These are phyloP conservation scores for Phoma sp. DNA, from an alignment of 2,329 filamentous ascomycete species.

Conservation along the genomic window DNA sequence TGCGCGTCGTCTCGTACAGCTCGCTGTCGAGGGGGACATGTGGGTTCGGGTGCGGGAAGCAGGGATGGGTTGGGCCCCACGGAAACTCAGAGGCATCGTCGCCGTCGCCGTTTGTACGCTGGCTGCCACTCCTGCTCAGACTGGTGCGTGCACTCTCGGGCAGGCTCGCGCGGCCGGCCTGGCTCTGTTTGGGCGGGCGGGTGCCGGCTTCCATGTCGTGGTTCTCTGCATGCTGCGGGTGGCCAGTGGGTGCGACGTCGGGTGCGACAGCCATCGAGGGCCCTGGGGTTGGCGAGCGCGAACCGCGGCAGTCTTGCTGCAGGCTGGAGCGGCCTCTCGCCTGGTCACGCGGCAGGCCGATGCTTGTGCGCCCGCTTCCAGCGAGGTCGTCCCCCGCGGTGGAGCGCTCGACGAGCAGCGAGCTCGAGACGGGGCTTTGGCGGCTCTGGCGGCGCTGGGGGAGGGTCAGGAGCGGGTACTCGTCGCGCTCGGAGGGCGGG, in stretches of 20 bases:
- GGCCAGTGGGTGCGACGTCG: slow-evolving; percentile 21
- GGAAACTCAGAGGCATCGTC: slow-evolving; percentile 64
- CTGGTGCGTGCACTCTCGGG: slow-evolving; percentile 38
- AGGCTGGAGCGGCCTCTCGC: slow-evolving; percentile 30
- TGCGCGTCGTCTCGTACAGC: slow-evolving; percentile 78
- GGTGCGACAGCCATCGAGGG: slow-evolving; percentile 36
- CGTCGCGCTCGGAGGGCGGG: slow-evolving; percentile 52
- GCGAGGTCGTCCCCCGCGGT: slow-evolving; percentile 49
- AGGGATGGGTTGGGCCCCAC: slow-evolving; percentile 94
- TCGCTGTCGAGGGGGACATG: slow-evolving; percentile 81
- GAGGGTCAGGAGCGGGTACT: slow-evolving; percentile 63
- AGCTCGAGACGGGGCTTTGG: slow-evolving; percentile 50
- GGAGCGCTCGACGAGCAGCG: slow-evolving; percentile 47
- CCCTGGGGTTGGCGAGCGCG: slow-evolving; percentile 34
- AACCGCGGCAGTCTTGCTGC: slow-evolving; percentile 19
- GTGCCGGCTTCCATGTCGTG: slow-evolving; percentile 37
- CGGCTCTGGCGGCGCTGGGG: slow-evolving; percentile 62
- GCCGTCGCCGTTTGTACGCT: slow-evolving; percentile 59
- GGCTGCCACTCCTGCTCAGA: slow-evolving; percentile 31
- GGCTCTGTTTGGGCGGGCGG: slow-evolving; percentile 11
- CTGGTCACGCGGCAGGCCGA: slow-evolving; percentile 55
- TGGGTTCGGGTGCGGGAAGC: slow-evolving; percentile 90
- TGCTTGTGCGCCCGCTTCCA: slow-evolving; percentile 57
- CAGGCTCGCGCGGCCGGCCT: slow-evolving; percentile 30
- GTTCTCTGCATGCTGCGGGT: slow-evolving; percentile 19